These are phyloP conservation scores for Phycomyces blakesleeanus DNA, from an alignment of 192 early-diverging fungal genomes.

Conservation along the genomic window DNA sequence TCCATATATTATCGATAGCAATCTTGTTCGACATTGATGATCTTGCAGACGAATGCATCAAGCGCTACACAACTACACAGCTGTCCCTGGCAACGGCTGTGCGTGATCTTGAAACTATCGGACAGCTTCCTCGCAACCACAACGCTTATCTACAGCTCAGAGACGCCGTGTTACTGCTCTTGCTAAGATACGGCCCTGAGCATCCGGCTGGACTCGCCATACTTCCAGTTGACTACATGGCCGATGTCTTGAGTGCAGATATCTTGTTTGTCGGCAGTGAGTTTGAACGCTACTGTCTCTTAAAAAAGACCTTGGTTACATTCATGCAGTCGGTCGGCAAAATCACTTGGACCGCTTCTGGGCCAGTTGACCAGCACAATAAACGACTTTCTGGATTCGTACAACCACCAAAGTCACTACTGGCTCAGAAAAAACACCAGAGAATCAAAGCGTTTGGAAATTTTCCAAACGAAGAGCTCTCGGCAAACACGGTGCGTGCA, in stretches of 20 bases:
- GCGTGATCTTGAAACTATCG: constrained; percentile 26
- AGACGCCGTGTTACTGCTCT: constrained; percentile 25
- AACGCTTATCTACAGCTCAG: constrained; percentile 25
- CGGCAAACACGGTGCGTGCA: constrained; percentile 7
- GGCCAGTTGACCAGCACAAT: constrained; percentile 20
- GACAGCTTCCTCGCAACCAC: constrained; percentile 24
- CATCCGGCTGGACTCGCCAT: constrained; percentile 15
- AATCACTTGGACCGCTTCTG: constrained; percentile 23
- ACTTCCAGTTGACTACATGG: constrained; percentile 31
- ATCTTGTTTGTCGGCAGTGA: constrained; percentile 27
- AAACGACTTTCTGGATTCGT: constrained; percentile 30
- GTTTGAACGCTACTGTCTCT: constrained; percentile 26
- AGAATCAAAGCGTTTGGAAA: not conserved
- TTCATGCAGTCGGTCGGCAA: constrained; percentile 32
- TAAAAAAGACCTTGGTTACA: constrained; percentile 17
- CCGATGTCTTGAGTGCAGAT: constrained; percentile 32
- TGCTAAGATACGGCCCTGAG: constrained; percentile 27
- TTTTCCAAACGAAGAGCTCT: not conserved
- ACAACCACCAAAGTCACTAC: not conserved
- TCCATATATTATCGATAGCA: constrained; percentile 21
- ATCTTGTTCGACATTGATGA: constrained; percentile 28
- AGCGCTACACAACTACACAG: constrained; percentile 19
- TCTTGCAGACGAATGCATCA: constrained; percentile 18
- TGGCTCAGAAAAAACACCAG: not conserved
- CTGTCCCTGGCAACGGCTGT: constrained; percentile 21